Percentiles rank a stretch among this genome's conserved stretches.
Evolutionary conservation across 2,329 filamentous ascomycete genomes (phyloP).

Genomic region (Macrophomina phaseolina): DNA sequence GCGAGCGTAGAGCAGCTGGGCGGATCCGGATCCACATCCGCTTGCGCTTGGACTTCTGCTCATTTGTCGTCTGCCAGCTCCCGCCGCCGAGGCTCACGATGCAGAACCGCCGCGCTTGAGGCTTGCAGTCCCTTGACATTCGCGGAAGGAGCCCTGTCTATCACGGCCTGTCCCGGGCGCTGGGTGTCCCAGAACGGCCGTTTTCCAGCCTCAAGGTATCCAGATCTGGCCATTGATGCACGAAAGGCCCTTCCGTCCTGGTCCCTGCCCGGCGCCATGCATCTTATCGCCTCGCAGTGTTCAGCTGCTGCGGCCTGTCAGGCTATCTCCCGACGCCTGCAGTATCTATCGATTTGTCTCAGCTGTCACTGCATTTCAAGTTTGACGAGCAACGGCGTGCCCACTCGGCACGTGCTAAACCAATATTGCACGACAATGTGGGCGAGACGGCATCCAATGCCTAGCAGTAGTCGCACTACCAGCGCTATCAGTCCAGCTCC

Average conservation of each 20-base stretch:
- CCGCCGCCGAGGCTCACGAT: background rate
- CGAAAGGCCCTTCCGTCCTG: conserved; percentile 4
- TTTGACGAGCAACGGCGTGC: conserved; percentile 16
- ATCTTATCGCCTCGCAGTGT: conserved; percentile 15
- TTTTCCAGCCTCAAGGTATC: background rate
- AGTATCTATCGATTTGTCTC: conserved; percentile 22
- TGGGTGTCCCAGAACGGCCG: conserved; percentile 8
- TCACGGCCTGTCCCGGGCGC: conserved; percentile 2
- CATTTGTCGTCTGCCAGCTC: background rate
- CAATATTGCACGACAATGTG: conserved; percentile 10
- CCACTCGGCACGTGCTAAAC: conserved; percentile 2
- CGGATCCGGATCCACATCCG: background rate
- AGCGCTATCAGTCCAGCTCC: background rate
- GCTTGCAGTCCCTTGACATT: conserved; percentile 7
- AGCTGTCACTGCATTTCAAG: conserved; percentile 16
- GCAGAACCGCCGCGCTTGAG: conserved; percentile 3
- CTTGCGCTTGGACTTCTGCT: conserved; percentile 14
- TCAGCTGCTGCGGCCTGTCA: conserved; percentile 17
- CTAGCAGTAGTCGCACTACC: conserved; percentile 7
- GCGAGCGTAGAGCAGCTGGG: background rate
- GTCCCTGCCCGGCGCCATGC: background rate
- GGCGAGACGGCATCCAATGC: background rate
- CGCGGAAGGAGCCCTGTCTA: conserved; percentile 4
- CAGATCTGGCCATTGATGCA: conserved; percentile 17
- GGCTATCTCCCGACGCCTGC: conserved; percentile 18